Conservation (phyloP, 2,329 filamentous ascomycete species). For the Aspergillus flavus region DNA sequence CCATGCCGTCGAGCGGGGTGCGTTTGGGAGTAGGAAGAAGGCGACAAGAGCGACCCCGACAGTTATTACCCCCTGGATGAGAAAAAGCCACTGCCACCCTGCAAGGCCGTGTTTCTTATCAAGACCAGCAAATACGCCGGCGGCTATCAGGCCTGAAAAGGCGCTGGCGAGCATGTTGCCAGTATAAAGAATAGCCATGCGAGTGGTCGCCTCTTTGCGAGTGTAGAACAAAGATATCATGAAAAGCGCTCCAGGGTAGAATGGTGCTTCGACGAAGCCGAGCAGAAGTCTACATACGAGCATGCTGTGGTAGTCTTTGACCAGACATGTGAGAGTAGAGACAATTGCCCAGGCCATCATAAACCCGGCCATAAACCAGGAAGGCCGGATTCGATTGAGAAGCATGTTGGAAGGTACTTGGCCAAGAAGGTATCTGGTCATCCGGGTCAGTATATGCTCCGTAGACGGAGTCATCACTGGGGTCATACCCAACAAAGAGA, state of each 20-base stretch:
- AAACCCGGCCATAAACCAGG: conserved; percentile 21
- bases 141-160: conserved; percentile 19
- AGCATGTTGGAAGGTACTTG: conserved; percentile 47
- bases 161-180: conserved; percentile 23
- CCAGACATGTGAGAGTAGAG: conserved; percentile 15
- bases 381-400: conserved; percentile 38
- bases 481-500: conserved; percentile 42
- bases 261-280: conserved; percentile 41
- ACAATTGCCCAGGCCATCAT: conserved; percentile 22
- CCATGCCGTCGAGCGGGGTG: conserved; percentile 47
- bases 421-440: conserved; percentile 24
- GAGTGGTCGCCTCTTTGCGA: conserved; percentile 52
- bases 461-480: conserved; percentile 6
- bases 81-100: conserved; percentile 59
- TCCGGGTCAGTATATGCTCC: conserved; percentile 9
- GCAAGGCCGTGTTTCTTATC: conserved; percentile 32
- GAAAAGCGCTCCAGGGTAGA: conserved; percentile 64
- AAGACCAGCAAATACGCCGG: conserved; percentile 29
- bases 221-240: conserved; percentile 71
- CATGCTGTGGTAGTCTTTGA: conserved; percentile 17
- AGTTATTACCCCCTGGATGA: conserved; percentile 53
- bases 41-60: conserved; percentile 40
- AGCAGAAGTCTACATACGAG: conserved; percentile 42
- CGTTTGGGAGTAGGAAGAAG: conserved; percentile 47
- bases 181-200: conserved; percentile 42